Evolutionary conservation across 1,284 basidiomycete species (phyloP), one percentile per base, ranked within the genome.

Genomic region (Sanghuangporus sanghuang): DNA sequence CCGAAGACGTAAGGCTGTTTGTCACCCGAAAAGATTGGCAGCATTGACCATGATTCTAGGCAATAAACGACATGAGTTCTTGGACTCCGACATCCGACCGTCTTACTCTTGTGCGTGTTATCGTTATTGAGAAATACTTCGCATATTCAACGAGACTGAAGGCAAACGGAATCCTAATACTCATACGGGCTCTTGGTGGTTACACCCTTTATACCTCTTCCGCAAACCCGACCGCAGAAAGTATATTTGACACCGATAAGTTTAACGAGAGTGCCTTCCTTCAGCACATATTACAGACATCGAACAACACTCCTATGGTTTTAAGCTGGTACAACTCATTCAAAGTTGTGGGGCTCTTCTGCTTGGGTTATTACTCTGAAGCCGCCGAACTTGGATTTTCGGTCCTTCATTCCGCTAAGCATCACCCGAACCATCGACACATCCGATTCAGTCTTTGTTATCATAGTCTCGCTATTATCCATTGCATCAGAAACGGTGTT

Each of bases 241-340:
- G 79, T 6, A 74, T 81, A 3, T 86, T 88, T 68, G 83, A 88
- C 68, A 86, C 83, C 0, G 82, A 84, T 9, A 75, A 73, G 0
- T 88, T 85, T 72, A 77, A 76, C n/a, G 87, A 90, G 69, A 71
- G 66, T 3, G 79, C 84, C 27, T 89, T 83, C 68, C 69, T 83
- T 6, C 73, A 73, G 6, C 71, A 78, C 42, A 74, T 84, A 1
- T 70, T 76, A 16, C 71, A 71, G 55, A 77, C 72, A 14, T 79
- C 80, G 2, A 82, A 81, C 16, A 84, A 83, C 68, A 57, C 80
- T 5, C 73, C 78, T 21, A 74, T 87, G 18, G 78, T 80, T 1
- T 73, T 87, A 69, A 85, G 83, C 61, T 89, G 86, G 87, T 88
- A 86, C 68, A 81, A 86, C 67, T 77, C 85, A 18, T 85, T 84